Conservation (phyloP, 1,284 basidiomycete species). For the Heliocybe sulcata region DNA sequence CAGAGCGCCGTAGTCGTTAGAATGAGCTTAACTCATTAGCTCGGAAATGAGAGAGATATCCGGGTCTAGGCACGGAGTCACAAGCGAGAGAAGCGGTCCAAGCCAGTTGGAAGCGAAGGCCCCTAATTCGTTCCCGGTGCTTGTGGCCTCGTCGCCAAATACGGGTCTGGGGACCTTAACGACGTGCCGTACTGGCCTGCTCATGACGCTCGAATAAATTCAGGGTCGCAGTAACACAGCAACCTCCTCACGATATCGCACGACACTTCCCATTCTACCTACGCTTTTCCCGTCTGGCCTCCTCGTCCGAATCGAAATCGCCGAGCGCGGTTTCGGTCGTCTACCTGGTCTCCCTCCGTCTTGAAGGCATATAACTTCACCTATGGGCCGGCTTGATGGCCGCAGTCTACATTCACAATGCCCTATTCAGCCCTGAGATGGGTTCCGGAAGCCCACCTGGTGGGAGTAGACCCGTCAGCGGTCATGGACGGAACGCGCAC, state of each 20-base stretch:
- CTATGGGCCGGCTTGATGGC: conserved; percentile 29
- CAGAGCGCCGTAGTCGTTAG: too few relatives aligned
- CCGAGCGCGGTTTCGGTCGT: neutral
- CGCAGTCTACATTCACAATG: conserved; percentile 49
- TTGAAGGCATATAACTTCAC: neutral
- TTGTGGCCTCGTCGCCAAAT: too few relatives aligned
- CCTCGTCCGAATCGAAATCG: neutral
- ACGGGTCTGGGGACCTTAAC: too few relatives aligned
- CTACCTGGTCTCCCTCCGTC: neutral
- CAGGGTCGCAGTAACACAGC: neutral
- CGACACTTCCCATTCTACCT: neutral
- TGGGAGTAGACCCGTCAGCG: conserved; percentile 3
- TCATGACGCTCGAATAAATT: too few relatives aligned
- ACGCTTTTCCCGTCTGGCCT: neutral
- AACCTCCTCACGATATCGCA: neutral
- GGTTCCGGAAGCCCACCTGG: conserved; percentile 16
- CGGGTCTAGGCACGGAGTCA: too few relatives aligned
- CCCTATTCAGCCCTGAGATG: conserved; percentile 35
- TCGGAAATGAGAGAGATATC: too few relatives aligned
- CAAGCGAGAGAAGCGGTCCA: too few relatives aligned
- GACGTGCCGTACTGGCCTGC: too few relatives aligned
- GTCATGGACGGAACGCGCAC: conserved; percentile 12
- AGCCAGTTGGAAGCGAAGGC: too few relatives aligned
- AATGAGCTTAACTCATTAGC: too few relatives aligned
- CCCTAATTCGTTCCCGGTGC: too few relatives aligned